Evolutionary conservation across 192 early-diverging fungal species (phyloP), one percentile per base, ranked within the genome.

Genomic region (Lobosporangium transversale): DNA sequence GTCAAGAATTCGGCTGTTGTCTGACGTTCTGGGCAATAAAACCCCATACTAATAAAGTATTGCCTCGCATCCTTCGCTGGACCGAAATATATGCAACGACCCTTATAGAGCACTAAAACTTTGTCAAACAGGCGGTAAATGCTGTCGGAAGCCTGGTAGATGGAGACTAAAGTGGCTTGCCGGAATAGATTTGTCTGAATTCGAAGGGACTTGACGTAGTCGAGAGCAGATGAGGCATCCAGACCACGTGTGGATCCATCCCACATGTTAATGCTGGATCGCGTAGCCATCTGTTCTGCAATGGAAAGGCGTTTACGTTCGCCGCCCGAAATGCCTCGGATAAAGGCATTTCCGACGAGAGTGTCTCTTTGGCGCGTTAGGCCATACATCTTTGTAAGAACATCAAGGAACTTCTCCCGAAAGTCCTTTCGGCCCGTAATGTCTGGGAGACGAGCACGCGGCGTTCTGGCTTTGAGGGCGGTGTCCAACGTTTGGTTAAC

Each of bases 181-280:
- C 89, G 79, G 52, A 89, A 67, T 32, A 91, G 82, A 54, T 93
- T 87, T 35, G 90, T 87, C 79, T 84, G 85, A 45, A 92, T 89
- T 43, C 93, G 88, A 26, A 94, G 84, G 18, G 87, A 89, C 29
- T 88, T 85, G 44, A 90, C 87, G 56, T 92, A 94, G 64, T 94
- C 93, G 9, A 95, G 81, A 40, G 93, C 91, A 3, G 89, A 91
- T 51, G 90, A 90, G 23, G 91, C 89, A 80, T 95, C 93, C 49
- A 95, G 82, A 48, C 93, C 93, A 36, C 85, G 84, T 8, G 93
- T 94, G 61, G 86, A 85, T 30, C 88, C 85, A 52, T 91, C 90
- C 89, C 89, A 91, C 43, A 88, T 78, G 44, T 89, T 87, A 64
- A 91, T 51, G 33, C 55, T 52, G 2, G 73, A 76, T 18, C 73